A percentile compares a stretch with the other conserved stretches of the same genome.
phyloP scores from a whole-genome alignment of 768 basidiomycete species.

The Tulasnella sp. region DNA sequence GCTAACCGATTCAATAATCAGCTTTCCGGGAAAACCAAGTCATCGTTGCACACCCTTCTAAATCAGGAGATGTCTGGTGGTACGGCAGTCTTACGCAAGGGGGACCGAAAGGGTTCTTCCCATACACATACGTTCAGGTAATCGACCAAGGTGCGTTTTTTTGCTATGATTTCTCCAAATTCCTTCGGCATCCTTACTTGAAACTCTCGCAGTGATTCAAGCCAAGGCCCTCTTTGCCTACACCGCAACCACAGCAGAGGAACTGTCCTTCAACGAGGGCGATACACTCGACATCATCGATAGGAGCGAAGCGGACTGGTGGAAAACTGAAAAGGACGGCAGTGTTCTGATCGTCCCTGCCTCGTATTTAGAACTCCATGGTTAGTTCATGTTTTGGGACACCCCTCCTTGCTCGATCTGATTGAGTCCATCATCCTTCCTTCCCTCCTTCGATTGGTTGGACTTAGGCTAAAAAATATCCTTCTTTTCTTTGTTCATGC shows the following conservation, averaged over 20 bases:
- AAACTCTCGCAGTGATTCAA: constrained; percentile 32
- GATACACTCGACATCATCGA: constrained; percentile 73
- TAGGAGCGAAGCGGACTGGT: constrained; percentile 79
- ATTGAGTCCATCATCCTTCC: constrained; percentile 38
- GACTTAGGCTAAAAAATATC: constrained; percentile 2
- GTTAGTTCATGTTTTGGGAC: constrained; percentile 51
- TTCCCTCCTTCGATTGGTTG: constrained; percentile 19
- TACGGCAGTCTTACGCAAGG: constrained; percentile 58
- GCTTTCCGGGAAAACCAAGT: constrained; percentile 73
- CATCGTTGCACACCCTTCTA: constrained; percentile 74
- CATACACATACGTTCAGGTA: constrained; percentile 73
- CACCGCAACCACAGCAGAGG: constrained; percentile 54
- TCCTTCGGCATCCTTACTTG: background rate
- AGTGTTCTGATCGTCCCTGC: constrained; percentile 85
- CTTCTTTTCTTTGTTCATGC: constrained; percentile 22
- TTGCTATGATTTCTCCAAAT: background rate
- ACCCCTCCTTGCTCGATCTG: constrained; percentile 22
- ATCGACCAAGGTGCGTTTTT: constrained; percentile 48
- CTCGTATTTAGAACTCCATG: constrained; percentile 72
- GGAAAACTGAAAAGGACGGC: constrained; percentile 86
- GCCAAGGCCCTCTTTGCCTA: constrained; percentile 80
- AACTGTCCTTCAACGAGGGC: constrained; percentile 77
- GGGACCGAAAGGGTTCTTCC: constrained; percentile 77
- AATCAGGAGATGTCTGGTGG: constrained; percentile 86
- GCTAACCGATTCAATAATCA: constrained; percentile 22